Evolutionary conservation across 371 early-diverging fungal genomes (phyloP).

Genomic region (Mortierella sp.): DNA sequence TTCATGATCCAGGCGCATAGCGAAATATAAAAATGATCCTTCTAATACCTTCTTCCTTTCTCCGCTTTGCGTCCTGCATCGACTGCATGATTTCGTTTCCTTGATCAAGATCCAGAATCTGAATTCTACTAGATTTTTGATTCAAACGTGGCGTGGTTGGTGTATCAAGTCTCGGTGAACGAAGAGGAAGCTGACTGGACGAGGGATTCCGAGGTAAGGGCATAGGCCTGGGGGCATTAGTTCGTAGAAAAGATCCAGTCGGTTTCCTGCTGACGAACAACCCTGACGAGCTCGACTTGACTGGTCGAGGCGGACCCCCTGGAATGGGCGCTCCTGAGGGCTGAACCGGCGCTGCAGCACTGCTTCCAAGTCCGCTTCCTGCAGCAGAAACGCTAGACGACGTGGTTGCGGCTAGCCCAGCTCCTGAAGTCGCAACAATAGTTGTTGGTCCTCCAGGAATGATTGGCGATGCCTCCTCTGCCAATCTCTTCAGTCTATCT

Average conservation of each 20-base stretch:
- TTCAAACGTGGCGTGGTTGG: constrained; percentile 40
- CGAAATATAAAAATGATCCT: not conserved
- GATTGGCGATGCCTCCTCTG: constrained; percentile 36
- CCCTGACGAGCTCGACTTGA: constrained; percentile 25
- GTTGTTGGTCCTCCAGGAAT: constrained; percentile 7
- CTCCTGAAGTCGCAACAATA: constrained; percentile 2
- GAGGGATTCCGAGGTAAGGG: constrained; percentile 30
- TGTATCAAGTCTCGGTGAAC: constrained; percentile 36
- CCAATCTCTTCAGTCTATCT: constrained; percentile 34
- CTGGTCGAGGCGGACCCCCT: constrained; percentile 31
- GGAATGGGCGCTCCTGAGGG: constrained; percentile 6
- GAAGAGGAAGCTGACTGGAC: constrained; percentile 32
- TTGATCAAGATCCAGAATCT: constrained; percentile 49
- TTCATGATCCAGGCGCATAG: no score
- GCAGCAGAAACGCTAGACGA: constrained; percentile 1
- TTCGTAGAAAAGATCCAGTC: constrained; percentile 35
- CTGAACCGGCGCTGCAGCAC: not conserved
- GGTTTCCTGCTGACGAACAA: constrained; percentile 41
- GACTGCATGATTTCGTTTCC: constrained; percentile 53
- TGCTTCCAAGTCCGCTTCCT: constrained; percentile 4
- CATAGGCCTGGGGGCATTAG: constrained; percentile 45
- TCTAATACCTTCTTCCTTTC: constrained; percentile 39
- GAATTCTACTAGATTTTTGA: constrained; percentile 42
- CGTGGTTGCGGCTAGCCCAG: not conserved
- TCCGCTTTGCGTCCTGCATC: constrained; percentile 43